Evolutionary conservation across 805 yeast genomes (phyloP).

Genomic region (Maudiozyma barnettii): DNA sequence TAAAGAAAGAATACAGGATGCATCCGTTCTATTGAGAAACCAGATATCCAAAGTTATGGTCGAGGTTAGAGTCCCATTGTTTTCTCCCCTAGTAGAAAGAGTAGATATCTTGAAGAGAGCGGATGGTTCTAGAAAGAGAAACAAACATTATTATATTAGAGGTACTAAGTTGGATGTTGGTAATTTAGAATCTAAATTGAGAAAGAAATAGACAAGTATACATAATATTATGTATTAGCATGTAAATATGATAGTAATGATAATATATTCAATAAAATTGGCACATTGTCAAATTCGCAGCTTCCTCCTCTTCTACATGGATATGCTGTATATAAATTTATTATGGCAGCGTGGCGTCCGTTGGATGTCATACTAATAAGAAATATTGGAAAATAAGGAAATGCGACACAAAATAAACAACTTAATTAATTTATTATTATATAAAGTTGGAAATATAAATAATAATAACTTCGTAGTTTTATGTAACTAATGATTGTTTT

Average conservation of each 20-base stretch:
- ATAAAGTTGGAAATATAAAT: too few species aligned
- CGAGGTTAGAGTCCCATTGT: conserved; percentile 72
- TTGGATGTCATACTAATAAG: too few species aligned
- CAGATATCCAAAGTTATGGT: conserved; percentile 76
- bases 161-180: conserved; percentile 67
- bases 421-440: neutral
- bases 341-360: too few species aligned
- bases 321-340: too few species aligned
- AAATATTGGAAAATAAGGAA: neutral
- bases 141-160: conserved; percentile 86
- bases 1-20: conserved; percentile 46
- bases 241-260: neutral
- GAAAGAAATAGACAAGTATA: conserved; percentile 15
- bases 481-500: too few species aligned
- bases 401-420: neutral
- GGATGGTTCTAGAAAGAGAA: conserved; percentile 57
- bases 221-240: neutral
- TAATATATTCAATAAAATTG: too few species aligned
- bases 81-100: conserved; percentile 66
- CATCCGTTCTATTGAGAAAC: conserved; percentile 74
- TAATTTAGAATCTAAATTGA: conserved; percentile 45
- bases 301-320: too few species aligned
- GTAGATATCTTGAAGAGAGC: conserved; percentile 66
- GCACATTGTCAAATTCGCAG: too few species aligned
- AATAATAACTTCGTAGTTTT: too few species aligned